phyloP scores from a whole-genome alignment of 805 yeast genomes.

The Kluyveromyces nonfermentans region DNA sequence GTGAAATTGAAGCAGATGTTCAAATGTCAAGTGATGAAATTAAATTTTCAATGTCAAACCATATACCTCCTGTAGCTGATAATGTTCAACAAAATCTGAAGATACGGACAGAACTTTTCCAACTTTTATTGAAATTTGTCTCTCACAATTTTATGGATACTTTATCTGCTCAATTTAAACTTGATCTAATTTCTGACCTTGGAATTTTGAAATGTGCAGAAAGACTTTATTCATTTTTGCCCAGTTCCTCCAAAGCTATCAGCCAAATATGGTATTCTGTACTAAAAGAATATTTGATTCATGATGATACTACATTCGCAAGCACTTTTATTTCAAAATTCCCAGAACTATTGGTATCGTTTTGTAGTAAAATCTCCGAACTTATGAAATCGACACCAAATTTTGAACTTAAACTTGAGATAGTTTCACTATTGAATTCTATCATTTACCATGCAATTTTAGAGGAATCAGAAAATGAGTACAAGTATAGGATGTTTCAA shows the following conservation, averaged over 20 bases:
- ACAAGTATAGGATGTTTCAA: constrained; percentile 29
- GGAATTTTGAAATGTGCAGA: constrained; percentile 42
- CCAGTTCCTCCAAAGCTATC: constrained; percentile 3
- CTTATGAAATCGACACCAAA: constrained; percentile 7
- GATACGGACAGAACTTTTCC: constrained; percentile 38
- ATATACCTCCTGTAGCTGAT: constrained; percentile 45
- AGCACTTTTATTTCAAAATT: neutral
- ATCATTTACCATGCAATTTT: constrained; percentile 23
- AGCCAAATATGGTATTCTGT: neutral
- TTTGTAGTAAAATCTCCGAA: constrained; percentile 4
- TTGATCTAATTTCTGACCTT: constrained; percentile 31
- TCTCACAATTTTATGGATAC: constrained; percentile 36
- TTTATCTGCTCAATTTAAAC: constrained; percentile 31
- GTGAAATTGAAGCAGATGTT: constrained; percentile 45
- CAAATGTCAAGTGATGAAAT: constrained; percentile 45
- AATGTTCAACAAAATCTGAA: constrained; percentile 43
- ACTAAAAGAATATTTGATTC: neutral
- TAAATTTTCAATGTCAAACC: constrained; percentile 43
- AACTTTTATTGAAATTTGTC: constrained; percentile 38
- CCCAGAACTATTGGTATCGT: neutral
- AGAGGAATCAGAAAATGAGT: constrained; percentile 33
- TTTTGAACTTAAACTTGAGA: neutral
- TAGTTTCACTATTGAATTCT: neutral
- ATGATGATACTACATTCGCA: neutral
- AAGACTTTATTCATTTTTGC: constrained; percentile 30